Evolutionary conservation across 2,329 filamentous ascomycete species (phyloP), one percentile per base, ranked within the genome.

Genomic region (Apiospora pterosperma): DNA sequence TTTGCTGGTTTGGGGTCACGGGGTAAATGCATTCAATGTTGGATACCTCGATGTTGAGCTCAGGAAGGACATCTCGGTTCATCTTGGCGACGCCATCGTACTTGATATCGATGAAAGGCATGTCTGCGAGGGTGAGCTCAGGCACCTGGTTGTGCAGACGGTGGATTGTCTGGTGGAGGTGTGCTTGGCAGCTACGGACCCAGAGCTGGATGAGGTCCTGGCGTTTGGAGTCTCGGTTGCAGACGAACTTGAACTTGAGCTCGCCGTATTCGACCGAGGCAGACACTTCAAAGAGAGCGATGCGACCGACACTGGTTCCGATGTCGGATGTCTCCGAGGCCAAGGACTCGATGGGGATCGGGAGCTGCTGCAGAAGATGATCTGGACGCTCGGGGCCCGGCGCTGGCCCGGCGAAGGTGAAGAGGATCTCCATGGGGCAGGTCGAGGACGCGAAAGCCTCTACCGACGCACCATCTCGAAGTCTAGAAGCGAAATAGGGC

Each of bases 361-460:
- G 67, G 0, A 84, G 70, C 36, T 83, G 81, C 65, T 83, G 78
- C 10, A 89, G 78, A 1, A 88, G 74, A 1, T 82, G 79, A 52
- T 83, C 80, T 11, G 79, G 75, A 1, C 77, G 77, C 61, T 84
- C 81, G 0, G 85, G 71, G n/a, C 82, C 79, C 60, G 84, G 80
- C 19, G 81, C 74, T 0, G 80, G 80, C 4, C 85, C 84, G 1
- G 81, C 76, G 67, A 85, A 86, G 64, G 81, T 88, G 72, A 89
- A 88, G 38, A 87, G 79, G 41, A 89, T 77, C 71, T 89, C 87
- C 59, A 88, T 80, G 0, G 85, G 84, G 65, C 79, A 79, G 44
- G 83, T 80, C 1, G 63, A 79, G 77, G 68, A 83, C 77, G 70
- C 66, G 36, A 76, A 76, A 2, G 70, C 71, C 28, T 72, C 69